Conservation (phyloP, 139 green algal species). For the Pleodorina starrii region DNA sequence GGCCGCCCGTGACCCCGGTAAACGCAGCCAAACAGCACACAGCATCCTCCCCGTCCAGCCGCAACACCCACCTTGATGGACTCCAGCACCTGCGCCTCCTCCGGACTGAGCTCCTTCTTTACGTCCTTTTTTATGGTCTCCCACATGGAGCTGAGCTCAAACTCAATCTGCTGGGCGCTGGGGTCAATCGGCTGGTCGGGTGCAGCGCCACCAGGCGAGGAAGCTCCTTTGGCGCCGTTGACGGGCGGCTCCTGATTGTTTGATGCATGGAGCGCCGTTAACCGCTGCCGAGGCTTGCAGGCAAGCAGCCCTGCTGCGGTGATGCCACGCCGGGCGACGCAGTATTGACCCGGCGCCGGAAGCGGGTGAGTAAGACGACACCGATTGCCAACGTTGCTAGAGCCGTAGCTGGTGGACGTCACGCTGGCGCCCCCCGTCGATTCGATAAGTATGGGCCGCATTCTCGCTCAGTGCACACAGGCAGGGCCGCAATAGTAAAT, state of each 20-base stretch:
- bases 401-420: neutral
- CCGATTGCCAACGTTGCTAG: too few species aligned
- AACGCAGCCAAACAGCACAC: too few species aligned
- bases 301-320: neutral
- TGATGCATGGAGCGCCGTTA: neutral
- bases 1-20: too few species aligned
- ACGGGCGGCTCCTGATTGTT: neutral
- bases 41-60: neutral
- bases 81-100: conserved; percentile 41
- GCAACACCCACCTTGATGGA: conserved; percentile 16
- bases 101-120: conserved; percentile 11
- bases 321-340: too few species aligned
- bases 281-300: neutral
- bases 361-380: too few species aligned
- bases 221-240: neutral
- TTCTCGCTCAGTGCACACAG: too few species aligned
- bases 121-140: conserved; percentile 37
- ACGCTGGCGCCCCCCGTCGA: neutral
- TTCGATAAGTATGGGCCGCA: too few species aligned
- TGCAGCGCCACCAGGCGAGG: neutral
- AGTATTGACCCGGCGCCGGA: too few species aligned
- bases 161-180: neutral
- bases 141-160: conserved; percentile 38
- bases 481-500: too few species aligned
- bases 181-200: neutral